Percentiles rank a stretch among this genome's conserved stretches.
Evolutionary conservation across 192 early-diverging fungal species (phyloP).

Genomic region (Entomortierella lignicola): DNA sequence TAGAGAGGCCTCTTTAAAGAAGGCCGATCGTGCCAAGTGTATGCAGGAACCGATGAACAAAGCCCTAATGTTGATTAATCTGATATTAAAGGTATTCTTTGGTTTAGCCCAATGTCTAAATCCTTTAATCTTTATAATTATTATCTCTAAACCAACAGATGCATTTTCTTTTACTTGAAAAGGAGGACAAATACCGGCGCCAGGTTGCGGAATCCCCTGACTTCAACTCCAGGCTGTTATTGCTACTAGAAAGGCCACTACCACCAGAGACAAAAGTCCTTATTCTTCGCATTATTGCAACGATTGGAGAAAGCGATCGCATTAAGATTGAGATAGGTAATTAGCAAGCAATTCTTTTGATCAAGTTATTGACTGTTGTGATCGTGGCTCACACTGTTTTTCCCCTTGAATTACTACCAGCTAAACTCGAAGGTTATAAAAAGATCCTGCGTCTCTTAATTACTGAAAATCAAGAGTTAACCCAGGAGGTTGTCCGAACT

Average conservation of each 20-base stretch:
- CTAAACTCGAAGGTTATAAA: conserved; percentile 50
- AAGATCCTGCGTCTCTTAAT: conserved; percentile 54
- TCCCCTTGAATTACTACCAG: conserved; percentile 9
- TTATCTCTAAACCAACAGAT: not conserved
- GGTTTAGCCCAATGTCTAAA: not conserved
- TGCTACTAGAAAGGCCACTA: conserved; percentile 41
- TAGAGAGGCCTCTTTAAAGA: conserved; percentile 32
- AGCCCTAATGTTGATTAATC: conserved; percentile 32
- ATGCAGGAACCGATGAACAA: conserved; percentile 49
- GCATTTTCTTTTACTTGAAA: not conserved
- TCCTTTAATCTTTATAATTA: not conserved
- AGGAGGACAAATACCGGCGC: conserved; percentile 55
- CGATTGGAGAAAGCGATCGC: conserved; percentile 52
- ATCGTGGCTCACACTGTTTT: not conserved
- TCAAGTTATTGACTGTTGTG: not conserved
- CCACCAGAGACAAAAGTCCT: conserved; percentile 41
- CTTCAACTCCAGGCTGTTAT: conserved; percentile 45
- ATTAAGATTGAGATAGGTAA: conserved; percentile 55
- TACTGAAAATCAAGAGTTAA: conserved; percentile 38
- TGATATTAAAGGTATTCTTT: conserved; percentile 44
- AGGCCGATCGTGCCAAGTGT: conserved; percentile 29
- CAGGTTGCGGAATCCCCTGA: conserved; percentile 39
- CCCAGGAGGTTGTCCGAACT: conserved; percentile 49
- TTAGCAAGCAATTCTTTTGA: too few relatives aligned
- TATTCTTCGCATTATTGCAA: conserved; percentile 42